These are phyloP conservation scores for Penstemon newberryi DNA, from an alignment of 257 asterid species.

Conservation along the genomic window DNA sequence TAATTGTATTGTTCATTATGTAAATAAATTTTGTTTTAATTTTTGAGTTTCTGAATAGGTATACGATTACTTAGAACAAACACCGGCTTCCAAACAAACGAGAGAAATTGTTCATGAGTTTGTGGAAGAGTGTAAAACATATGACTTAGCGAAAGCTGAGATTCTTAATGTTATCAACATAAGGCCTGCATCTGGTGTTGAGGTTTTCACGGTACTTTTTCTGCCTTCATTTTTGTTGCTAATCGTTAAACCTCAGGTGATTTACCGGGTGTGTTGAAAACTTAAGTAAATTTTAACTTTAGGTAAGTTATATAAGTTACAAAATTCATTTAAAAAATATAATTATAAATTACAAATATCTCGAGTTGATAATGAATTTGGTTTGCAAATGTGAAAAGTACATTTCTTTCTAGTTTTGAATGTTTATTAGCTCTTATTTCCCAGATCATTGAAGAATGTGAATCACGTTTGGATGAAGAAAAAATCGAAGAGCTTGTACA, in stretches of 20 bases:
- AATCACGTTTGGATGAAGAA: conserved; percentile 48
- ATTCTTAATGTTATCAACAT: conserved; percentile 62
- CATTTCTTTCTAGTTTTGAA: conserved; percentile 7
- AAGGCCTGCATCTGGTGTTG: conserved; percentile 58
- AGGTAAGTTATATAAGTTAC: background rate
- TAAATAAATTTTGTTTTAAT: background rate
- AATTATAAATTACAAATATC: too few species aligned
- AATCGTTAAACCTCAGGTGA: background rate
- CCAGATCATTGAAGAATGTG: conserved; percentile 63
- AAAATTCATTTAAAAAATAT: background rate
- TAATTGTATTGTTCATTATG: background rate
- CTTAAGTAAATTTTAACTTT: too few species aligned
- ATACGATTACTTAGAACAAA: conserved; percentile 67
- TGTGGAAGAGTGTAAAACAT: conserved; percentile 47
- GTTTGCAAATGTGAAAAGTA: background rate
- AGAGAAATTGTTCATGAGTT: conserved; percentile 43
- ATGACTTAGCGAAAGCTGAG: conserved; percentile 68
- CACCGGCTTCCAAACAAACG: conserved; percentile 65
- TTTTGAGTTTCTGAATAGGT: conserved; percentile 43
- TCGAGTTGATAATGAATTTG: background rate
- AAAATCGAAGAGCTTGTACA: conserved; percentile 43
- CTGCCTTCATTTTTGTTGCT: background rate
- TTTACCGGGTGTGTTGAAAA: background rate
- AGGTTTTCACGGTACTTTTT: conserved; percentile 57
- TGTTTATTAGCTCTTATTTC: conserved; percentile 1